Base-by-base conservation (phyloP, 1,284 basidiomycete species). In the Leccinum angustisporum region DNA sequence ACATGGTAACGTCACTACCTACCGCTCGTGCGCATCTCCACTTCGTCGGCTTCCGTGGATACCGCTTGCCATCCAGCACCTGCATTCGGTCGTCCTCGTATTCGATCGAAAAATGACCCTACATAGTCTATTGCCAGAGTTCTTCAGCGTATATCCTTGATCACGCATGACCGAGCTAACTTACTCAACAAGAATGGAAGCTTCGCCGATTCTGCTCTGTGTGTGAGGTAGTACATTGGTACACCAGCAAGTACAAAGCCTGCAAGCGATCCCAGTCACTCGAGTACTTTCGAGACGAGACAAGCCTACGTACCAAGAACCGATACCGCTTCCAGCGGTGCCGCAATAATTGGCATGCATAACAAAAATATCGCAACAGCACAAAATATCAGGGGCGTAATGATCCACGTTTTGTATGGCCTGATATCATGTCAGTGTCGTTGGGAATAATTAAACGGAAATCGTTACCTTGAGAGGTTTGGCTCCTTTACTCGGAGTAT, bases 331-430 rank as follows among this genome's bases (percentile, higher is more conserved):
- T 98, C 92, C 27, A 91, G 76, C 1, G 97, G 97, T 14, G 96
- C 95, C 2, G 95, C 95, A 62, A 97, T 91, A 58, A 97, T 84
- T 3, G 96, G 96, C 94, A 99, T 98, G 68, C 92, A 89, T 5
- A 99, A 79, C 57, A 99, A 80, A 78, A 98, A 98, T 63, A 97
- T 78, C 2, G 95, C 94, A 21, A 96, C 89, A 87, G 85, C 88
- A 67, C 95, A 97, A 76, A 99, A 99, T 5, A 84, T 86, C 33
- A 99, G 80, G 0, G 97, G 97, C 0, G 96, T 98, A 18, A 86
- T 83, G 36, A 98, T 88, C 88, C 89, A 98, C 1, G 95, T 92
- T 70, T 87, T 91, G 75, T 98, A 98, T 0, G 95, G 95, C 65
- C 95, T 92, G 11, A 66, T 21, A 16, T 43, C 33, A 18, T 50